Percentiles rank a stretch among this genome's conserved stretches.
phyloP scores from a whole-genome alignment of 345 rosid genomes.

The Camelina sativa region DNA sequence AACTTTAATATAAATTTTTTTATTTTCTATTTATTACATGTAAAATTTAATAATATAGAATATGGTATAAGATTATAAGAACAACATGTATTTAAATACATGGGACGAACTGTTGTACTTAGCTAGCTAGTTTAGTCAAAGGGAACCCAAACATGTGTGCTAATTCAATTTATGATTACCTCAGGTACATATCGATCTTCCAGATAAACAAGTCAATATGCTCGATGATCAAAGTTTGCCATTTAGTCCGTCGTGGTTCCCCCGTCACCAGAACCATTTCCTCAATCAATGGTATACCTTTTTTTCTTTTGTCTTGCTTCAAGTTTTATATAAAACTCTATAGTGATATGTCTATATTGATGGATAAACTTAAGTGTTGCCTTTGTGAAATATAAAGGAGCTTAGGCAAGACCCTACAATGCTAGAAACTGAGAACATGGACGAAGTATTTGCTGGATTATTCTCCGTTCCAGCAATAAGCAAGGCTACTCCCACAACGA shows the following conservation, averaged over 20 bases:
- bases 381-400: conserved; percentile 9
- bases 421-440: conserved; percentile 10
- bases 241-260: conserved; percentile 13
- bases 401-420: not conserved
- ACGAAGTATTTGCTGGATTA: not conserved
- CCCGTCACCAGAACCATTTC: conserved; percentile 5
- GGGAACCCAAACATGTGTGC: not conserved
- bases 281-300: not conserved
- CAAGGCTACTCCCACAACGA: not conserved
- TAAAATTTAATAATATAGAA: no score
- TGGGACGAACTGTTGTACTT: not conserved
- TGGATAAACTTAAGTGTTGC: not conserved
- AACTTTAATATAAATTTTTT: no score
- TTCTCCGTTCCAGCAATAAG: not conserved
- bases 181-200: not conserved
- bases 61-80: no score
- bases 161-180: not conserved
- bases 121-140: not conserved
- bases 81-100: no score
- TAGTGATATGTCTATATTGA: not conserved
- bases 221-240: not conserved
- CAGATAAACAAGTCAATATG: not conserved
- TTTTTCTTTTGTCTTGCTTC: not conserved
- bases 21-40: no score
- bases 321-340: not conserved